Evolutionary conservation across 192 early-diverging fungal genomes (phyloP).

Genomic region (Coemansia sp.): DNA sequence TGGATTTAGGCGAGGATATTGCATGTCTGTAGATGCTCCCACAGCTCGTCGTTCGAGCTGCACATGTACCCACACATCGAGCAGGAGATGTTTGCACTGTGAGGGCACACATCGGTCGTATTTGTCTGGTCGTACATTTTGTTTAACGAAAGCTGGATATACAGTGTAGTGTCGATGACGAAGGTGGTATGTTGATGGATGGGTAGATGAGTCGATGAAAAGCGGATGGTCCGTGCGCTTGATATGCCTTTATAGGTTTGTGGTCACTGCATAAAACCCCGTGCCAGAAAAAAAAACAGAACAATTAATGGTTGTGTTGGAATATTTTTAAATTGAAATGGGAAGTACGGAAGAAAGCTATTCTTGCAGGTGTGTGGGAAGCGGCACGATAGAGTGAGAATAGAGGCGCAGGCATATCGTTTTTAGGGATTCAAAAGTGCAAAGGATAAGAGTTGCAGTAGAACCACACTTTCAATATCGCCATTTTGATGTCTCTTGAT

Average conservation of each 20-base stretch:
- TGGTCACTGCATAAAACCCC: background rate
- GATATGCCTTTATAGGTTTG: background rate
- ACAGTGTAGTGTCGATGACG: background rate
- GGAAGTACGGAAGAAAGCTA: too few relatives aligned
- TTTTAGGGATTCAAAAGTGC: too few relatives aligned
- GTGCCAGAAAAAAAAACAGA: conserved; percentile 5
- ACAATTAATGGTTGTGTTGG: background rate
- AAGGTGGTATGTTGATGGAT: background rate
- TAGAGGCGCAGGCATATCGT: too few relatives aligned
- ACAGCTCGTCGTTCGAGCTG: conserved; percentile 43
- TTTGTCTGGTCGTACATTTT: conserved; percentile 1
- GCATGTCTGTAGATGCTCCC: conserved; percentile 50
- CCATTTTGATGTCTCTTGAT: too few relatives aligned
- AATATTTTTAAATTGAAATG: too few relatives aligned
- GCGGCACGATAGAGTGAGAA: too few relatives aligned
- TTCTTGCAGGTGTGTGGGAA: too few relatives aligned
- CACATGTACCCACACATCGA: conserved; percentile 45
- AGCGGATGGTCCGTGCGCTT: conserved; percentile 8
- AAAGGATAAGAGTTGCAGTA: too few relatives aligned
- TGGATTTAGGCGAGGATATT: conserved; percentile 31
- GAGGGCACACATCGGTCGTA: background rate
- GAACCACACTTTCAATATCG: too few relatives aligned
- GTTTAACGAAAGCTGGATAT: background rate
- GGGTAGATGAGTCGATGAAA: background rate
- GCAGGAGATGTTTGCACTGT: conserved; percentile 16